phyloP scores from a whole-genome alignment of 495 filamentous ascomycete genomes.

The Xylaria grammica region DNA sequence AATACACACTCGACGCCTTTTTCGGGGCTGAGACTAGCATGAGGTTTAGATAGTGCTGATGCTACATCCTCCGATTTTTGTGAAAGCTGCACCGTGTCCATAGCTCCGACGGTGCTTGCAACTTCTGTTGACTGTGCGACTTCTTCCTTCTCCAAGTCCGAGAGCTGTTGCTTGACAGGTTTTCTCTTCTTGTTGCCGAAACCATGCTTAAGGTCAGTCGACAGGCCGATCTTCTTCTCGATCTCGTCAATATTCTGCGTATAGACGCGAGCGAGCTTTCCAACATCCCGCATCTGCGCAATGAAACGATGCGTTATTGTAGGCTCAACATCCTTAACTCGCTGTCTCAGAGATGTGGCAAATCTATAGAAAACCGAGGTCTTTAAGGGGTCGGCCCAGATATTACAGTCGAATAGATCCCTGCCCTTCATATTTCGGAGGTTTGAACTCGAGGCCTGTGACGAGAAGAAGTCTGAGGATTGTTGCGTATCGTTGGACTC shows the following conservation, averaged over 20 bases:
- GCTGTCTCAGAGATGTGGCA: conserved; percentile 64
- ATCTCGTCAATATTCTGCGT: conserved; percentile 76
- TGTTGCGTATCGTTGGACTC: conserved; percentile 46
- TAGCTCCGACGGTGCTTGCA: conserved; percentile 1
- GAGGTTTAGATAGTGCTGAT: conserved; percentile 38
- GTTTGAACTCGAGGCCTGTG: conserved; percentile 46
- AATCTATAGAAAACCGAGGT: conserved; percentile 73
- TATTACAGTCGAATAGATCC: conserved; percentile 68
- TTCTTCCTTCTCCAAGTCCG: conserved; percentile 28
- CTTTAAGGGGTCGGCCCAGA: conserved; percentile 66
- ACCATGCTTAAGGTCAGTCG: conserved; percentile 57
- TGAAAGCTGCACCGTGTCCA: conserved; percentile 19
- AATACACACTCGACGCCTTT: conserved; percentile 66
- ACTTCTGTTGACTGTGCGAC: conserved; percentile 16
- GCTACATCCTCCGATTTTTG: conserved; percentile 26
- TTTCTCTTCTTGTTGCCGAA: conserved; percentile 57
- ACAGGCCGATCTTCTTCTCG: conserved; percentile 67
- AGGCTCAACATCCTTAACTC: conserved; percentile 60
- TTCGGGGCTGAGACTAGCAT: conserved; percentile 35
- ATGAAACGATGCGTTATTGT: conserved; percentile 66
- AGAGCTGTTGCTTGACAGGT: conserved; percentile 29
- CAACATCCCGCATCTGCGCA: conserved; percentile 62
- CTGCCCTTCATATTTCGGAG: conserved; percentile 66
- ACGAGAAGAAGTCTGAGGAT: conserved; percentile 44
- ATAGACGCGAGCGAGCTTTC: conserved; percentile 68